Conservation (phyloP, 2,329 filamentous ascomycete genomes). For the Fusarium brevicatenulatum region DNA sequence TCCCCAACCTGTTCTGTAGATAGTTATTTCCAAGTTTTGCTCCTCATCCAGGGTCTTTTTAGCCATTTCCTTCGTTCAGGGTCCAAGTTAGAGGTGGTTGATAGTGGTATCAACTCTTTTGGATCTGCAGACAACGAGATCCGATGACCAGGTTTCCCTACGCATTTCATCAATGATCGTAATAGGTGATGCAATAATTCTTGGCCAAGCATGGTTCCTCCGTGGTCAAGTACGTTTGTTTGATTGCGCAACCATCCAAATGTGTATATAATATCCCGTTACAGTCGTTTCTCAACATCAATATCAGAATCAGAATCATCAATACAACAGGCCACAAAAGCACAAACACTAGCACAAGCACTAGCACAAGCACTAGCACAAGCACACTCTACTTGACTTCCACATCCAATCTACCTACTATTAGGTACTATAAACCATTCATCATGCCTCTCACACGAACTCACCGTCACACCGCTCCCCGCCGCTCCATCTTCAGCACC, state of each 20-base stretch:
- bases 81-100: background rate
- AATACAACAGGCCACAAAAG: constrained; percentile 5
- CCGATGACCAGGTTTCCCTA: constrained; percentile 16
- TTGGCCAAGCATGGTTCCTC: background rate
- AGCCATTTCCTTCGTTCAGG: constrained; percentile 3
- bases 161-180: constrained; percentile 30
- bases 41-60: background rate
- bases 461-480: constrained; percentile 41
- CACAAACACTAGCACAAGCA: constrained; percentile 15
- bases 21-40: constrained; percentile 31
- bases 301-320: constrained; percentile 2
- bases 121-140: background rate
- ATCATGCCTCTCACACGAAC: constrained; percentile 49
- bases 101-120: background rate
- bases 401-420: background rate
- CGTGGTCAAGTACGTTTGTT: background rate
- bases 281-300: background rate
- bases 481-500: constrained; percentile 43
- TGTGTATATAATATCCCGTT: constrained; percentile 26
- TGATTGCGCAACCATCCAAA: background rate
- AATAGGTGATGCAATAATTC: constrained; percentile 36
- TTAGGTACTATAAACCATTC: background rate
- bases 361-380: background rate
- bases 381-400: constrained; percentile 7
- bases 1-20: background rate